Evolutionary conservation across 805 yeast genomes (phyloP).

Genomic region (Tetrapisispora iriomotensis): DNA sequence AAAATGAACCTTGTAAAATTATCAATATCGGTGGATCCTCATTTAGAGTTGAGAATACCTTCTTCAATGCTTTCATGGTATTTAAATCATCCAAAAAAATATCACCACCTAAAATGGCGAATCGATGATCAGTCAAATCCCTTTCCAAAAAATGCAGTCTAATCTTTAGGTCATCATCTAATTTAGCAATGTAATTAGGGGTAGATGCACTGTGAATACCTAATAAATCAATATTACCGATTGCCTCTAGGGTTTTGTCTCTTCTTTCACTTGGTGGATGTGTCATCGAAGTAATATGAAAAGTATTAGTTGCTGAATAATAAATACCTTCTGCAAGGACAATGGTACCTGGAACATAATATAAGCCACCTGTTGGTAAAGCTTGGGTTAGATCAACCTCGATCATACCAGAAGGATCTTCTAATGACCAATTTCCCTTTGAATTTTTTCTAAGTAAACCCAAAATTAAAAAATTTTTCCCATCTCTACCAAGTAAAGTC

Average conservation of each 20-base stretch:
- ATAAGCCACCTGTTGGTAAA: conserved; percentile 52
- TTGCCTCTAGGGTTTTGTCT: conserved; percentile 51
- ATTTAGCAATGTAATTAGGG: conserved; percentile 36
- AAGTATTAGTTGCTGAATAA: conserved; percentile 52
- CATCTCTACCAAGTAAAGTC: conserved; percentile 78
- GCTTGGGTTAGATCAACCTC: conserved; percentile 57
- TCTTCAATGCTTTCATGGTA: conserved; percentile 54
- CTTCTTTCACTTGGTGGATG: conserved; percentile 87
- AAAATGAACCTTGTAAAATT: conserved; percentile 76
- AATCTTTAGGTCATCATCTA: conserved; percentile 50
- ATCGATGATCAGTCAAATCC: conserved; percentile 43
- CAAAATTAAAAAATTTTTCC: conserved; percentile 60
- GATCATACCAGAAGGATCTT: conserved; percentile 71
- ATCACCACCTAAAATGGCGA: conserved; percentile 69
- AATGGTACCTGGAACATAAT: conserved; percentile 64
- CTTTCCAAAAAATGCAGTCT: conserved; percentile 49
- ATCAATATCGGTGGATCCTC: conserved; percentile 55
- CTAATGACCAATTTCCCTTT: conserved; percentile 63
- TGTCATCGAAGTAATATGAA: conserved; percentile 65
- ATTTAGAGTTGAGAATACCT: conserved; percentile 48
- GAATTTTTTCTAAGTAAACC: conserved; percentile 62
- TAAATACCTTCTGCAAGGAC: conserved; percentile 80
- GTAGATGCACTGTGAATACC: conserved; percentile 33
- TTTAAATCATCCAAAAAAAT: conserved; percentile 52
- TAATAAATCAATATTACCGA: conserved; percentile 69